Base-by-base conservation (phyloP, 129 eudicot genomes). In the Lonicera japonica region DNA sequence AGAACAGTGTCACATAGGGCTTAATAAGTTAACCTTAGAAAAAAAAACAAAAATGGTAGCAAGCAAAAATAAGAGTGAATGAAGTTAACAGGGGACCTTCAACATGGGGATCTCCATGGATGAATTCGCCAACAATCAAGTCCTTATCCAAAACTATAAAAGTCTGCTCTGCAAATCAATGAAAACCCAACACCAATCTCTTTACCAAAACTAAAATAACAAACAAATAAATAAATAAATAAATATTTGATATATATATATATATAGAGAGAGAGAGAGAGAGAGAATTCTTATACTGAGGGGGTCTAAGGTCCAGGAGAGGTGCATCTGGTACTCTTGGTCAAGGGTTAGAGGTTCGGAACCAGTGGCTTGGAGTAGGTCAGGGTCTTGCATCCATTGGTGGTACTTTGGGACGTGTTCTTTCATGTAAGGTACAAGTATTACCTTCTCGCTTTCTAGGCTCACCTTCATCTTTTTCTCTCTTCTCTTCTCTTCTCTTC, bases 221-320 rank as follows among this genome's bases (percentile, higher is more conserved):
- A 38, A 4, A 38, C 43, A 38, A 4, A 51, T 20, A 19, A 16
- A 58, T 61, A 38, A 66, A 67, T 24, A 14, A 10, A 57, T n/a
- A 62, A 34, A 63, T 41, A 41, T 3, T n/a, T n/a, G n/a, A n/a
- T n/a, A n/a, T 21, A 15, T 36, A 21, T 8, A 55, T 11, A 58
- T 14, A 12, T 5, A 25, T 18, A 39, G 46, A 43, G 56, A 50
- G 15, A 36, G 40, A n/a, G n/a, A 62, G 58, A 54, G 53, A 6
- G 57, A 52, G 19, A 47, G 51, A n/a, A n/a, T n/a, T n/a, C n/a
- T n/a, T n/a, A n/a, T 75, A 89, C 97, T 88, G 68, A 76, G 77
- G 67, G 96, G 89, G 83, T 92, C 96, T 76, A 78, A 95, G 63
- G 80, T 62, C 99, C 99, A 92, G 21, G 96, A 85, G 69, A 82